Conservation (phyloP, 345 rosid genomes). For the Erucastrum elatum region DNA sequence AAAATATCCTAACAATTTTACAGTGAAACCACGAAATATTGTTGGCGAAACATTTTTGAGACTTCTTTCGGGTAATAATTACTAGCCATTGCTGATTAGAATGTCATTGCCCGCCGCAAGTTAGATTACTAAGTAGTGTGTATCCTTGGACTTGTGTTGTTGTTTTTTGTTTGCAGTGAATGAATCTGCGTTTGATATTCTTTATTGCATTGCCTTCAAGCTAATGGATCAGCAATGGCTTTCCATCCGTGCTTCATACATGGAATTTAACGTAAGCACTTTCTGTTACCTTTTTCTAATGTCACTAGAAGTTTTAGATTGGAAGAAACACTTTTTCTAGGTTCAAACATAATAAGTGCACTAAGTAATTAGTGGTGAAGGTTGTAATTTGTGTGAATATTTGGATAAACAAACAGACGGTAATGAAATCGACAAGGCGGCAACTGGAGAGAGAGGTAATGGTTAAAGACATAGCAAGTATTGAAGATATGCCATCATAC, state of each 20-base stretch:
- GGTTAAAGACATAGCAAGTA: slow-evolving; percentile 60
- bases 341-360: not conserved
- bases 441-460: slow-evolving; percentile 91
- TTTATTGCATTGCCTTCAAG: slow-evolving; percentile 95
- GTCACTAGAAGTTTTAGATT: not conserved
- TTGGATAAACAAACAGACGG: slow-evolving; percentile 46
- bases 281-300: not conserved
- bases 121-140: not conserved
- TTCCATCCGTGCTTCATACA: slow-evolving; percentile 89
- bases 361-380: not conserved
- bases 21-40: slow-evolving; percentile 84
- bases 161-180: slow-evolving; percentile 52
- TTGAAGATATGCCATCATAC: slow-evolving; percentile 86
- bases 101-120: not conserved
- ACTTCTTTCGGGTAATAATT: slow-evolving; percentile 83
- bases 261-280: slow-evolving; percentile 87
- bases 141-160: not conserved
- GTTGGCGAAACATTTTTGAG: slow-evolving; percentile 88
- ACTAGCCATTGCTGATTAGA: not conserved
- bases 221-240: slow-evolving; percentile 98
- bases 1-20: slow-evolving; percentile 20
- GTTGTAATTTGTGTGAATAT: slow-evolving; percentile 2
- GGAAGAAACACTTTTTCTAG: not conserved
- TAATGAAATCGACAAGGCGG: slow-evolving; percentile 82
- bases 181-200: slow-evolving; percentile 90